These are phyloP conservation scores for Hordeum vulgare DNA, from an alignment of 176 grass and related monocot genomes.

Conservation along the genomic window MorexV3_pseudomolecules_assembly NC_058519.1:501731365-501731864, in stretches of 20 bases:
- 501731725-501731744: not conserved
- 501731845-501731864: not conserved
- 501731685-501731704: not conserved
- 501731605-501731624: not conserved
- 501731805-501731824: not conserved
- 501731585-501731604: not conserved
- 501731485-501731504: not conserved
- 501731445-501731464: not conserved
- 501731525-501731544: not conserved
- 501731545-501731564: not conserved
- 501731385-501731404: not conserved
- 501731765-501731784: not conserved
- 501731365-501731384: conserved; percentile 33
- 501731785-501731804: not conserved
- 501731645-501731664: not conserved
- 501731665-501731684: not conserved
- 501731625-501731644: not conserved
- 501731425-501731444: not conserved
- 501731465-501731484: not conserved
- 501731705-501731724: not conserved
- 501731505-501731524: not conserved
- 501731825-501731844: not conserved
- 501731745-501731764: not conserved
- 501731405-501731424: not conserved
- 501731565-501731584: not conserved